Conservation (phyloP, 1,139 yeast genomes). For the Candida albicans region DNA sequence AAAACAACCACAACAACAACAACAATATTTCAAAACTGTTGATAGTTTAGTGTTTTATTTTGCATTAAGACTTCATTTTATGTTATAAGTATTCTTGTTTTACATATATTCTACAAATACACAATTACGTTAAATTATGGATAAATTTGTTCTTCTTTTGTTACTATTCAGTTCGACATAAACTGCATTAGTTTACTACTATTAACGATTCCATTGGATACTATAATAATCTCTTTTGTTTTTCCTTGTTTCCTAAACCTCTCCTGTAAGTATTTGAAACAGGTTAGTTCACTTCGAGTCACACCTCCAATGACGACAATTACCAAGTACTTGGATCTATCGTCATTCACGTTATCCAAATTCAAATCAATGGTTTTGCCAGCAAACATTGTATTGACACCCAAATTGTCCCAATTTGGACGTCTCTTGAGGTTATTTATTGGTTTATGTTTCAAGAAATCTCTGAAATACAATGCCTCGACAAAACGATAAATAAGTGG, state of each 20-base stretch:
- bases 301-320: constrained; percentile 68
- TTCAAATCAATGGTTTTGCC: constrained; percentile 40
- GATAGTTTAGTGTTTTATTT: too few relatives aligned
- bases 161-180: constrained; percentile 4
- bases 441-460: constrained; percentile 45
- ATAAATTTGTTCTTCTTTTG: background rate
- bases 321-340: constrained; percentile 43
- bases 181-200: constrained; percentile 34
- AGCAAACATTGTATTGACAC: constrained; percentile 38
- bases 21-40: too few relatives aligned
- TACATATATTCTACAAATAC: constrained; percentile 2
- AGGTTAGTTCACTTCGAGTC: constrained; percentile 74
- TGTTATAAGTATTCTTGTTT: background rate
- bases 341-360: constrained; percentile 32
- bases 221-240: constrained; percentile 46
- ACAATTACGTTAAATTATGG: background rate
- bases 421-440: constrained; percentile 38
- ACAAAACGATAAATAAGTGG: constrained; percentile 50
- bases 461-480: constrained; percentile 52
- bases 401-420: constrained; percentile 48
- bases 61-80: background rate
- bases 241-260: constrained; percentile 30
- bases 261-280: constrained; percentile 56
- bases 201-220: constrained; percentile 59
- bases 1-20: too few relatives aligned